Evolutionary conservation across 352 stramenopile genomes (phyloP).

Genomic region (Pseudoperonospora humuli): DNA sequence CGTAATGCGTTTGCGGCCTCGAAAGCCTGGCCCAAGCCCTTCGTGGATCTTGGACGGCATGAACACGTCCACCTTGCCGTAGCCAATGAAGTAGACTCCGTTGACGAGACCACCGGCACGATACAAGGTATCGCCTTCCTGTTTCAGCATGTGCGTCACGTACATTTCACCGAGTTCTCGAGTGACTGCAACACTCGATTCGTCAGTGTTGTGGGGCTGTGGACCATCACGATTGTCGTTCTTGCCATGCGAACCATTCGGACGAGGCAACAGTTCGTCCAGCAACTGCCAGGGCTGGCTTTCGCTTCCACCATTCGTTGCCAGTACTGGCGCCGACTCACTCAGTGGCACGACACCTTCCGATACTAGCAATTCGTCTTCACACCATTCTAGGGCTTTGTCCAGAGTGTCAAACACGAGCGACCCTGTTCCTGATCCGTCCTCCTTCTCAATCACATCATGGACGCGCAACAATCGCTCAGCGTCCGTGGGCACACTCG

Average conservation of each 20-base stretch:
- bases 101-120: slow-evolving; percentile 47
- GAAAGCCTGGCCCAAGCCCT: slow-evolving; percentile 69
- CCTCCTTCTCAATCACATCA: slow-evolving; percentile 67
- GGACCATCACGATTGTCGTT: slow-evolving; percentile 4
- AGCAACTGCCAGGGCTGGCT: slow-evolving; percentile 44
- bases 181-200: slow-evolving; percentile 29
- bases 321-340: slow-evolving; percentile 31
- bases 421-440: slow-evolving; percentile 41
- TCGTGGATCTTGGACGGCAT: slow-evolving; percentile 75
- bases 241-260: slow-evolving; percentile 13
- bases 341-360: slow-evolving; percentile 62
- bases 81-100: slow-evolving; percentile 78
- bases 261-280: slow-evolving; percentile 51
- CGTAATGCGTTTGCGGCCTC: slow-evolving; percentile 68
- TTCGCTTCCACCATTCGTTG: slow-evolving; percentile 23
- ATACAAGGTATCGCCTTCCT: slow-evolving; percentile 65
- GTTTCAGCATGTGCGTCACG: slow-evolving; percentile 47
- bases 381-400: slow-evolving; percentile 80
- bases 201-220: not conserved
- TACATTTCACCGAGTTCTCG: slow-evolving; percentile 64
- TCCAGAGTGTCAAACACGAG: slow-evolving; percentile 82
- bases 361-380: slow-evolving; percentile 74
- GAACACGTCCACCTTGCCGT: slow-evolving; percentile 81
- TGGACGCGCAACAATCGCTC: slow-evolving; percentile 71
- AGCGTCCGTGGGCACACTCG: slow-evolving; percentile 54